Percentiles rank a stretch among this genome's conserved stretches.
These are phyloP conservation scores for Catunica adiposa DNA, from an alignment of 2,329 filamentous ascomycete species.

Conservation along the genomic window DNA sequence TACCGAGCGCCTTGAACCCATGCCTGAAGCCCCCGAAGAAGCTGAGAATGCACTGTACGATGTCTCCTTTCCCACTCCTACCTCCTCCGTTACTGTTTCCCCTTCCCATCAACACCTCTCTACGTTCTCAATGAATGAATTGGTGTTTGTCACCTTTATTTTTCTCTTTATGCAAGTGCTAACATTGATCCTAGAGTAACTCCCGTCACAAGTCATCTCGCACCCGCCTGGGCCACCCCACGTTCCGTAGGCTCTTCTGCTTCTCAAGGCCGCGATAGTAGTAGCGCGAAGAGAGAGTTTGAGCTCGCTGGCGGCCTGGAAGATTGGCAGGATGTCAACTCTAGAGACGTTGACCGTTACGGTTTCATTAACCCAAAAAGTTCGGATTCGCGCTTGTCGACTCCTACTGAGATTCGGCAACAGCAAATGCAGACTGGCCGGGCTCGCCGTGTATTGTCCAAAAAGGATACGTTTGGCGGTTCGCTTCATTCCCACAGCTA, in stretches of 20 bases:
- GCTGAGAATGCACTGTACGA: slow-evolving; percentile 22
- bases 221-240: slow-evolving; percentile 23
- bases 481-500: slow-evolving; percentile 12
- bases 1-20: slow-evolving; percentile 31
- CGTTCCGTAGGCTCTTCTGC: slow-evolving; percentile 28
- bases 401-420: slow-evolving; percentile 22
- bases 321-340: slow-evolving; percentile 50
- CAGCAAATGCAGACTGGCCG: slow-evolving; percentile 15
- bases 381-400: slow-evolving; percentile 24
- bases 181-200: slow-evolving; percentile 15
- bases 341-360: slow-evolving; percentile 47
- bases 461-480: slow-evolving; percentile 23
- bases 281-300: slow-evolving; percentile 24
- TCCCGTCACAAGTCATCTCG: slow-evolving; percentile 17
- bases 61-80: background rate
- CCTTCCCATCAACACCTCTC: background rate
- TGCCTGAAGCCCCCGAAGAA: slow-evolving; percentile 34
- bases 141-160: background rate
- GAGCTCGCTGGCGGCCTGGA: slow-evolving; percentile 44
- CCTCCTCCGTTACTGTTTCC: background rate
- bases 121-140: background rate
- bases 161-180: slow-evolving; percentile 14
- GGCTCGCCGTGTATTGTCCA: slow-evolving; percentile 25
- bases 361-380: slow-evolving; percentile 41
- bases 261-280: slow-evolving; percentile 26